Percentiles rank a stretch among this genome's conserved stretches.
These are phyloP conservation scores for Canna indica DNA, from an alignment of 176 grass and related monocot genomes.

Conservation along the genomic window DNA sequence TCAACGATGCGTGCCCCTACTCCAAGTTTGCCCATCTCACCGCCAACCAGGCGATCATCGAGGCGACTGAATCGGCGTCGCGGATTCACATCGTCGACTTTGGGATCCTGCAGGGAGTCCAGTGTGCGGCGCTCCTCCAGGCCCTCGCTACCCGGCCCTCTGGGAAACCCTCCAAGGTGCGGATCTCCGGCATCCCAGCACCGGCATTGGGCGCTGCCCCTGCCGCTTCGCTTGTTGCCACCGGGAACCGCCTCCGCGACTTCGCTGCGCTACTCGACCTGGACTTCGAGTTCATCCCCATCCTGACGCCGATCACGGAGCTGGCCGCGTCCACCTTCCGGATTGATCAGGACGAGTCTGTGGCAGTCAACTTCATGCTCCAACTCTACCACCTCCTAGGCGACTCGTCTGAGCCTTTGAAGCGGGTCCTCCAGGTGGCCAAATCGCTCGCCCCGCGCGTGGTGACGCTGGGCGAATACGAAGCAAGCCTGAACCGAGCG, in stretches of 20 bases:
- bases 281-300: constrained; percentile 81
- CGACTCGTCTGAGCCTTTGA: constrained; percentile 52
- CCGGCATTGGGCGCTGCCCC: constrained; percentile 53
- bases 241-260: constrained; percentile 59
- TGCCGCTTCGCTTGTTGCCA: constrained; percentile 56
- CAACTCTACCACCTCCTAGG: constrained; percentile 67
- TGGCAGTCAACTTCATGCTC: constrained; percentile 97
- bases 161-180: constrained; percentile 64
- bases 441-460: constrained; percentile 63
- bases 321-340: constrained; percentile 52
- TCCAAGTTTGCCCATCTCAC: constrained; percentile 96
- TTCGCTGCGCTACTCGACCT: constrained; percentile 73
- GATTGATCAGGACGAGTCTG: constrained; percentile 51
- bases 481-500: constrained; percentile 54
- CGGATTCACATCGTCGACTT: constrained; percentile 94
- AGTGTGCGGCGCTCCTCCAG: constrained; percentile 94
- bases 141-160: constrained; percentile 78
- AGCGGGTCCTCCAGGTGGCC: constrained; percentile 40
- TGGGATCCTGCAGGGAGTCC: constrained; percentile 83
- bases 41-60: constrained; percentile 94
- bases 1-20: constrained; percentile 96
- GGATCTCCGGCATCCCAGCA: constrained; percentile 85
- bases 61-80: constrained; percentile 60
- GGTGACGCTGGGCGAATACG: constrained; percentile 80
- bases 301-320: constrained; percentile 60